Evolutionary conservation across 202 grass and related monocot genomes (phyloP).

Genomic region (Elaeis oleifera): DNA sequence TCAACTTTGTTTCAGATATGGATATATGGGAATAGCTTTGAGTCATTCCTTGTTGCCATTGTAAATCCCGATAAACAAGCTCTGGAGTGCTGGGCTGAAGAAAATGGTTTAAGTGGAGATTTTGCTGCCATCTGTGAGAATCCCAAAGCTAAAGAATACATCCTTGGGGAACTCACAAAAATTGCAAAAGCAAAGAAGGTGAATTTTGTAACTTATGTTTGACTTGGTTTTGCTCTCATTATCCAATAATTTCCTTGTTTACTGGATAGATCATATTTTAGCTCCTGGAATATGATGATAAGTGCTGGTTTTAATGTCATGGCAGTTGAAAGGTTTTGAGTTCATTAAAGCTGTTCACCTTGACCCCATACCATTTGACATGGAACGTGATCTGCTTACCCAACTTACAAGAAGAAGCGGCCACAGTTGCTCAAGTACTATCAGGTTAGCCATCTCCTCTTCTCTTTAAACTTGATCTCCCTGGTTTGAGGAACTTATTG

Average conservation of each 20-base stretch:
- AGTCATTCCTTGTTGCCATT: slow-evolving; percentile 67
- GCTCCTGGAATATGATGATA: not conserved
- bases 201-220: not conserved
- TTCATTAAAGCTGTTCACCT: slow-evolving; percentile 67
- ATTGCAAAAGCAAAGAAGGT: slow-evolving; percentile 83
- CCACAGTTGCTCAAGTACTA: slow-evolving; percentile 79
- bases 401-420: slow-evolving; percentile 89
- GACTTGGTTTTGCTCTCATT: not conserved
- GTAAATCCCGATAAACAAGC: slow-evolving; percentile 66
- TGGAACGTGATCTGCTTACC: slow-evolving; percentile 75
- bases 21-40: slow-evolving; percentile 93
- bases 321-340: slow-evolving; percentile 84
- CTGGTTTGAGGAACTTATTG: no score
- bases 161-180: slow-evolving; percentile 51
- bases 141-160: slow-evolving; percentile 50
- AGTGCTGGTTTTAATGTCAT: slow-evolving; percentile 3
- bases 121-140: slow-evolving; percentile 50
- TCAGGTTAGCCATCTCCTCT: slow-evolving; percentile 33
- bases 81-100: slow-evolving; percentile 61
- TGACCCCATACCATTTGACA: slow-evolving; percentile 68
- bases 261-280: not conserved
- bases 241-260: no score
- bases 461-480: not conserved
- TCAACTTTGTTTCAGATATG: slow-evolving; percentile 56
- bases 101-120: slow-evolving; percentile 39